phyloP scores from a whole-genome alignment of 1,284 basidiomycete species.

The Mycosarcoma maydis region DNA sequence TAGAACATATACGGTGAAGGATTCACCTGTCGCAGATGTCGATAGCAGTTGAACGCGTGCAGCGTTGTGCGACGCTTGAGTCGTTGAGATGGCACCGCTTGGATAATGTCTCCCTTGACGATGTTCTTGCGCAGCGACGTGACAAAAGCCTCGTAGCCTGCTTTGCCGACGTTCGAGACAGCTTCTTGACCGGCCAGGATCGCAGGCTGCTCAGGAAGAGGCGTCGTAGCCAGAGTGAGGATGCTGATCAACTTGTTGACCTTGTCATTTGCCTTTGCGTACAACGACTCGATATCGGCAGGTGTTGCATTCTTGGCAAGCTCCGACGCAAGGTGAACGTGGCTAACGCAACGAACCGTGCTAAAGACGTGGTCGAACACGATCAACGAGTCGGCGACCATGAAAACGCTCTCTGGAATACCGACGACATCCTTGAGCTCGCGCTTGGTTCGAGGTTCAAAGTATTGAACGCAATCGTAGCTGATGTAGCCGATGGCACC shows the following conservation, averaged over 20 bases:
- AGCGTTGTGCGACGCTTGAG: conserved; percentile 83
- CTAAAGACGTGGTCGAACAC: conserved; percentile 98
- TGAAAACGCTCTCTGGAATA: conserved; percentile 95
- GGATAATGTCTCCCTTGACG: conserved; percentile 95
- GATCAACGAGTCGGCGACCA: conserved; percentile 93
- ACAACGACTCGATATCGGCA: conserved; percentile 62
- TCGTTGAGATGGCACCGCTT: conserved; percentile 95
- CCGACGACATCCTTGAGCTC: conserved; percentile 76
- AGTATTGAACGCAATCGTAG: conserved; percentile 95
- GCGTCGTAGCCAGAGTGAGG: conserved; percentile 68
- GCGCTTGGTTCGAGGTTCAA: conserved; percentile 76
- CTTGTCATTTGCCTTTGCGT: conserved; percentile 37
- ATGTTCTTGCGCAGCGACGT: conserved; percentile 93
- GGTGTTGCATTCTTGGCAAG: conserved; percentile 72
- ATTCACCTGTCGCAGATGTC: conserved; percentile 91
- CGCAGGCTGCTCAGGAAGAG: conserved; percentile 71
- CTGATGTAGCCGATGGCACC: conserved; percentile 97
- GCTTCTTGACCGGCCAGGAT: conserved; percentile 68
- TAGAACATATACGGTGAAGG: conserved; percentile 99
- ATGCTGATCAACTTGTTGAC: conserved; percentile 37
- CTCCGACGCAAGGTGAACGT: conserved; percentile 80
- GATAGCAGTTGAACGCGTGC: conserved; percentile 97
- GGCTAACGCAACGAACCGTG: conserved; percentile 90
- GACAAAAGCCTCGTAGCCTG: conserved; percentile 91
- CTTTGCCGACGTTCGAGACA: conserved; percentile 90